Percentiles rank a stretch among this genome's conserved stretches.
These are phyloP conservation scores for Phyllachora maydis DNA, from an alignment of 2,329 filamentous ascomycete genomes.

Conservation along the genomic window DNA sequence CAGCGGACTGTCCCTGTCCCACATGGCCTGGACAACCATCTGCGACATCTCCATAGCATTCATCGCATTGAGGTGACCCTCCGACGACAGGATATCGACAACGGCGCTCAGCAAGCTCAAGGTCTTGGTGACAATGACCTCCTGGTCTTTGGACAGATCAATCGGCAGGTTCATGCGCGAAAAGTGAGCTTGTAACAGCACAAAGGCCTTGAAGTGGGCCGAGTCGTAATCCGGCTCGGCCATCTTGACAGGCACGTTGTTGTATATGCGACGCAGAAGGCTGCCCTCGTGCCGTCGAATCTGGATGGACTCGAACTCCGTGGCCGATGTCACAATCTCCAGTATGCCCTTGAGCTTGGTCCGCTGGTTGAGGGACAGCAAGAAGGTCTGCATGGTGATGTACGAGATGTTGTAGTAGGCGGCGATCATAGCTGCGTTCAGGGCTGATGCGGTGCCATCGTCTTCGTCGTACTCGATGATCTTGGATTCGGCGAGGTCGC, in stretches of 20 bases:
- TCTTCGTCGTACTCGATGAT: conserved; percentile 92
- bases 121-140: conserved; percentile 66
- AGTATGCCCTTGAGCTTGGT: conserved; percentile 95
- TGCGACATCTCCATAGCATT: conserved; percentile 98
- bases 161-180: conserved; percentile 92
- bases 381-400: conserved; percentile 96
- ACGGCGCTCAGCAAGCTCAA: conserved; percentile 76
- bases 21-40: conserved; percentile 98
- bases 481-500: conserved; percentile 78
- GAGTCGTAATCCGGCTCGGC: conserved; percentile 67
- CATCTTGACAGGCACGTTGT: conserved; percentile 91
- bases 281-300: conserved; percentile 83
- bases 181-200: conserved; percentile 94
- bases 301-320: conserved; percentile 89
- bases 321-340: conserved; percentile 91
- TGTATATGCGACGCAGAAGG: conserved; percentile 79
- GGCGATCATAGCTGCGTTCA: conserved; percentile 94
- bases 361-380: conserved; percentile 68
- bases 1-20: conserved; percentile 89
- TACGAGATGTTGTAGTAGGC: conserved; percentile 99
- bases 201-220: conserved; percentile 96
- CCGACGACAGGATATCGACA: conserved; percentile 87
- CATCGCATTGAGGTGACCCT: conserved; percentile 93
- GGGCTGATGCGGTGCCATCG: conserved; percentile 69
- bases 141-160: conserved; percentile 90